These are phyloP conservation scores for Phalaenopsis aphrodite DNA, from an alignment of 106 monocot genomes.

Conservation along the genomic window DNA sequence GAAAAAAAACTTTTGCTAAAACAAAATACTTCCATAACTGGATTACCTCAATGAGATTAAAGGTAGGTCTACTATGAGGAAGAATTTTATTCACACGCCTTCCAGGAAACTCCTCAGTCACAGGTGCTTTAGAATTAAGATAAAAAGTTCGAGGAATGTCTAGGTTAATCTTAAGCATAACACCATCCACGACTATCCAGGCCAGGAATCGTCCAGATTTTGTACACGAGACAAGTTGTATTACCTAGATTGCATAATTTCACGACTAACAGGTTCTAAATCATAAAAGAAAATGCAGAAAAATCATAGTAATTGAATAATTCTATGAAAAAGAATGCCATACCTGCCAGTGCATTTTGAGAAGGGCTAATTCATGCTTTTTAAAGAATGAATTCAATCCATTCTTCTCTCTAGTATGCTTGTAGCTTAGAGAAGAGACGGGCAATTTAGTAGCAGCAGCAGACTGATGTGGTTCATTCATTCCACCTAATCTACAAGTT, in stretches of 20 bases:
- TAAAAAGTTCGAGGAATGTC: conserved; percentile 78
- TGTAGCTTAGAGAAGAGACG: conserved; percentile 13
- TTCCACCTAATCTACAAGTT: conserved; percentile 35
- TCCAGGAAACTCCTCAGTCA: conserved; percentile 92
- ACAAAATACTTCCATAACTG: neutral
- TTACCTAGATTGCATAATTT: conserved; percentile 49
- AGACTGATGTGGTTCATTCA: conserved; percentile 19
- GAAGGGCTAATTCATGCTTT: conserved; percentile 60
- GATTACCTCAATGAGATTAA: conserved; percentile 85
- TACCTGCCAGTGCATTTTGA: conserved; percentile 87
- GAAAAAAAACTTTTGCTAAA: neutral
- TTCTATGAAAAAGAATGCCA: neutral
- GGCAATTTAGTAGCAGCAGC: conserved; percentile 15
- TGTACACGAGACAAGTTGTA: conserved; percentile 66
- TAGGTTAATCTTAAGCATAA: conserved; percentile 68
- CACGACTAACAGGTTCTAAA: neutral
- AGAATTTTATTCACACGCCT: conserved; percentile 82
- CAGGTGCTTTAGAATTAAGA: conserved; percentile 79
- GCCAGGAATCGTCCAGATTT: conserved; percentile 68
- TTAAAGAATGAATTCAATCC: conserved; percentile 59
- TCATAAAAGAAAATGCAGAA: neutral
- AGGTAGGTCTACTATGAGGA: conserved; percentile 77
- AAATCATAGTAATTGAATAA: neutral
- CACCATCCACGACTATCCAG: conserved; percentile 84
- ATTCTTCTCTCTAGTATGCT: conserved; percentile 17